Conservation (phyloP, 805 yeast species). For the Kuraishia piskuri region DNA sequence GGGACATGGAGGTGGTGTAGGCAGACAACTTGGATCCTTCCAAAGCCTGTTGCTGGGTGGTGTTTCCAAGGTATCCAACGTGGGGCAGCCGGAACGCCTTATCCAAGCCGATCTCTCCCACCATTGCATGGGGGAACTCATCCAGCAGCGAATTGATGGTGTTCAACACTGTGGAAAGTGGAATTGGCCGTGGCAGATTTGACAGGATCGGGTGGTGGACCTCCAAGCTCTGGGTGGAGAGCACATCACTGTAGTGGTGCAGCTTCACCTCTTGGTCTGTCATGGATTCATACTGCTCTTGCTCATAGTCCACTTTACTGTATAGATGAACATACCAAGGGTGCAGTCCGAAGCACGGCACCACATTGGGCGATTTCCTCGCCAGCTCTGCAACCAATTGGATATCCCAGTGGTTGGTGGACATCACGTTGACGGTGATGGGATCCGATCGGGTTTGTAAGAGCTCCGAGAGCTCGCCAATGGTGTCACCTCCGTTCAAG, state of each 20-base stretch:
- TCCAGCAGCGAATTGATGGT: constrained; percentile 24
- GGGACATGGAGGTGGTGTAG: constrained; percentile 43
- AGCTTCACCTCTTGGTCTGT: constrained; percentile 22
- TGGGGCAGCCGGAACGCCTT: constrained; percentile 61
- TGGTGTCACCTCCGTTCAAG: constrained; percentile 4
- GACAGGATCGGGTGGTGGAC: constrained; percentile 27
- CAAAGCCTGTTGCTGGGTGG: background rate
- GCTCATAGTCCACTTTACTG: constrained; percentile 17
- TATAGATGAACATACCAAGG: constrained; percentile 86
- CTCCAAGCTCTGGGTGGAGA: constrained; percentile 26
- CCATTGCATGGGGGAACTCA: constrained; percentile 23
- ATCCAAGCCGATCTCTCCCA: constrained; percentile 94
- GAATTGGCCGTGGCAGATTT: constrained; percentile 54
- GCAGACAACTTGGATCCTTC: constrained; percentile 1
- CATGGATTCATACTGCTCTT: constrained; percentile 1
- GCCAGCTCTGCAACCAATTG: constrained; percentile 15
- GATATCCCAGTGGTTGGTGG: constrained; percentile 34
- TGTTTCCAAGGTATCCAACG: constrained; percentile 45
- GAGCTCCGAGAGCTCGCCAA: constrained; percentile 3
- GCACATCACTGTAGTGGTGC: constrained; percentile 48
- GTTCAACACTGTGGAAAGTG: constrained; percentile 26
- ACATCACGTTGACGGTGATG: constrained; percentile 27
- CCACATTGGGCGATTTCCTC: constrained; percentile 13
- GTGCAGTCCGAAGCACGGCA: constrained; percentile 67
- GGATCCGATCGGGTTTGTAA: background rate